These are phyloP conservation scores for Micromonas commoda DNA, from an alignment of 139 green algal genomes.

Conservation along the genomic window DNA sequence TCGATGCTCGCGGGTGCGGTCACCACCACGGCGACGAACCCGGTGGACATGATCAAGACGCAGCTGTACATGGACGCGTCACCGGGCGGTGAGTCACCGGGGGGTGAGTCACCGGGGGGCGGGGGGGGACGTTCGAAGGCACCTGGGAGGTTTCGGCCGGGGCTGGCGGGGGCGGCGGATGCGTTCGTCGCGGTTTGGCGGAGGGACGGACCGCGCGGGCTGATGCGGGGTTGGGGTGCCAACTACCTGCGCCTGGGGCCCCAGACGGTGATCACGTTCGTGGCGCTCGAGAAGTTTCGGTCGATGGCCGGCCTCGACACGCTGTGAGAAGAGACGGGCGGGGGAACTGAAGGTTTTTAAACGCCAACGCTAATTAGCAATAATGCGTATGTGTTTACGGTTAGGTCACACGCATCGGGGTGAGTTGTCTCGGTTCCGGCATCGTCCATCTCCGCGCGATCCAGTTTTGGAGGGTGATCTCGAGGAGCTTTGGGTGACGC, in stretches of 20 bases:
- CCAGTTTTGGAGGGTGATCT: no score
- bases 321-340: background rate
- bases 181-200: background rate
- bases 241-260: conserved; percentile 59
- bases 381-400: no score
- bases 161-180: background rate
- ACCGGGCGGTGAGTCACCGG: no score
- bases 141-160: no score
- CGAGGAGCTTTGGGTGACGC: no score
- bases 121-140: no score
- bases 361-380: no score
- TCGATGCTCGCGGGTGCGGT: conserved; percentile 72
- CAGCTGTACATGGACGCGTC: conserved; percentile 51
- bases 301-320: conserved; percentile 16
- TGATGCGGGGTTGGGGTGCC: conserved; percentile 46
- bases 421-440: no score
- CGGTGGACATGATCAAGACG: conserved; percentile 83
- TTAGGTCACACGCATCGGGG: no score
- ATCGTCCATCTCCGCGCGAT: no score
- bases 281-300: conserved; percentile 48
- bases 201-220: background rate
- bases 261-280: conserved; percentile 65
- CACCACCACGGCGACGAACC: conserved; percentile 77
- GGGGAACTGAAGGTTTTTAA: no score
- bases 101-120: background rate